phyloP scores from a whole-genome alignment of 2,329 filamentous ascomycete species.

The Tolypocladium album region DNA sequence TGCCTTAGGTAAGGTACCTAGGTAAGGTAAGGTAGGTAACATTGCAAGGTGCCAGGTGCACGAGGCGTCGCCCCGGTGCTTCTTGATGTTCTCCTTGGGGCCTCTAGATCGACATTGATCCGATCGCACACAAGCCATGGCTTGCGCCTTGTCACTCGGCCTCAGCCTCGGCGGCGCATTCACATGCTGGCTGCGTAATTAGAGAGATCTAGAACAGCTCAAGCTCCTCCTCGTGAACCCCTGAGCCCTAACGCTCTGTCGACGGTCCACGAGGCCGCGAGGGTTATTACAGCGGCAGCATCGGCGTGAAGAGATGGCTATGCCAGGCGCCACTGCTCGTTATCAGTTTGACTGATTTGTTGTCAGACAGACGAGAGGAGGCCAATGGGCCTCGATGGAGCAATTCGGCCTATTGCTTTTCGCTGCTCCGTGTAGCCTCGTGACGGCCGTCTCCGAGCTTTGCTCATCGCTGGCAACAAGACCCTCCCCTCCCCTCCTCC shows the following conservation, averaged over 20 bases:
- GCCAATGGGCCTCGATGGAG: neutral
- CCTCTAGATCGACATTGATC: neutral
- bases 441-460: neutral
- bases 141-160: neutral
- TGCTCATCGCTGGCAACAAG: neutral
- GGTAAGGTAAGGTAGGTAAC: no score
- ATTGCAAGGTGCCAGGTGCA: neutral
- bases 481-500: neutral
- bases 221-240: neutral
- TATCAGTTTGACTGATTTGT: neutral
- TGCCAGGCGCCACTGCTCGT: neutral
- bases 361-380: neutral
- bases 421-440: neutral
- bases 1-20: no score
- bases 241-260: neutral
- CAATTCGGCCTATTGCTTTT: neutral
- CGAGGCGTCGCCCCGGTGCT: neutral
- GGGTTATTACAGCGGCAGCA: neutral
- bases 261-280: neutral
- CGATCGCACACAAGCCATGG: neutral
- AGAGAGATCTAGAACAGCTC: neutral
- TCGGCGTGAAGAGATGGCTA: neutral
- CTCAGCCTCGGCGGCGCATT: neutral
- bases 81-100: neutral
- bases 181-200: neutral